phyloP scores from a whole-genome alignment of 768 basidiomycete species.

The Amyloporia xantha region DNA sequence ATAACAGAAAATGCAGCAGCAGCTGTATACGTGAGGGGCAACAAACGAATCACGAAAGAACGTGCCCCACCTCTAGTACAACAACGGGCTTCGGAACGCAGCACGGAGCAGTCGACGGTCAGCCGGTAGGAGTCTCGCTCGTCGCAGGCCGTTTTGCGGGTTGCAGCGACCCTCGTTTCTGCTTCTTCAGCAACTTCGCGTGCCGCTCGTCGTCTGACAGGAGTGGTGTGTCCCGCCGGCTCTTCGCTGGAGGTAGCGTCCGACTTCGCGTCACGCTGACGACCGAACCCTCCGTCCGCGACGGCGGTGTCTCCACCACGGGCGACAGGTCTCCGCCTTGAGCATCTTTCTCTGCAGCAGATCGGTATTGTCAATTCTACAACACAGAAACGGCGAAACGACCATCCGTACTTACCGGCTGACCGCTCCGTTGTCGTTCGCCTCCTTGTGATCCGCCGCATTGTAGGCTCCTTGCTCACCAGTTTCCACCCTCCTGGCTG shows the following conservation, averaged over 20 bases:
- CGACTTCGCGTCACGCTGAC: slow-evolving; percentile 51
- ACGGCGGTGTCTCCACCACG: slow-evolving; percentile 37
- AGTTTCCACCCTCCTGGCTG: slow-evolving; percentile 50
- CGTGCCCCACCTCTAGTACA: too few species aligned
- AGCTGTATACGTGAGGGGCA: not conserved
- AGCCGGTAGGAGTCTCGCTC: not conserved
- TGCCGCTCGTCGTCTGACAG: slow-evolving; percentile 32
- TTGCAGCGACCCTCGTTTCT: slow-evolving; percentile 41
- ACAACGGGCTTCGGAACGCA: too few species aligned
- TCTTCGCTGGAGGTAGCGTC: slow-evolving; percentile 49
- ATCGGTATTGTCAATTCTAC: not conserved
- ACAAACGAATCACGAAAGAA: not conserved
- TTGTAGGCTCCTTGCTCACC: slow-evolving; percentile 26
- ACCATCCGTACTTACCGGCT: slow-evolving; percentile 13
- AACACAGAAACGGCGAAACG: not conserved
- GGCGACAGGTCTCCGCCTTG: slow-evolving; percentile 36
- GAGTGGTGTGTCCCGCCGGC: slow-evolving; percentile 8
- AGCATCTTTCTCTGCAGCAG: slow-evolving; percentile 18
- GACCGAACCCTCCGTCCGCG: slow-evolving; percentile 24
- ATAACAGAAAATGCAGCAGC: not conserved
- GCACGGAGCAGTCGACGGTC: not conserved
- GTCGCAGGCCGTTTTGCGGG: slow-evolving; percentile 10
- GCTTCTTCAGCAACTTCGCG: slow-evolving; percentile 42
- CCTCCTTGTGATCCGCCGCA: slow-evolving; percentile 41
- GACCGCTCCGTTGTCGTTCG: slow-evolving; percentile 48